Evolutionary conservation across 2,329 filamentous ascomycete genomes (phyloP).

Genomic region (Periconia digitata): DNA sequence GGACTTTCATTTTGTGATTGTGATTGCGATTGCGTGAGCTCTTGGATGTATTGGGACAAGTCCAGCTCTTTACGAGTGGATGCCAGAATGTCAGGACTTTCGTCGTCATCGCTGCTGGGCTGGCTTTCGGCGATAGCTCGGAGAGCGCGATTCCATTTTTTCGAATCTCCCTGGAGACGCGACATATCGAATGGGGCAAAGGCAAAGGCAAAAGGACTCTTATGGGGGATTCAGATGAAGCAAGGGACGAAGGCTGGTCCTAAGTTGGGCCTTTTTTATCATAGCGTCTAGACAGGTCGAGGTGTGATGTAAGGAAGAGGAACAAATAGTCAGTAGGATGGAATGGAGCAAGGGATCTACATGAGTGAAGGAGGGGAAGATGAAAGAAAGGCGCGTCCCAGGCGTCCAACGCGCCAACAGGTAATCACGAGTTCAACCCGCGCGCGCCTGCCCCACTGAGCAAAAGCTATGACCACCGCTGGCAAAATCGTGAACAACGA

Average conservation of each 20-base stretch:
- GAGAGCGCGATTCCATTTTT: constrained; percentile 19
- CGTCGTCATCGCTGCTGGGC: constrained; percentile 39
- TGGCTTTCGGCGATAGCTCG: constrained; percentile 31
- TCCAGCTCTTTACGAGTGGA: constrained; percentile 34
- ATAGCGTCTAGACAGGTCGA: not conserved
- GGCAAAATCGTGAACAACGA: constrained; percentile 8
- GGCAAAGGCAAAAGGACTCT: not conserved
- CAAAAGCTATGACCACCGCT: constrained; percentile 14
- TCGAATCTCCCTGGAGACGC: constrained; percentile 12
- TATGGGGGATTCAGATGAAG: not conserved
- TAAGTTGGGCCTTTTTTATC: not conserved
- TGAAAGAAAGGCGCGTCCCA: not conserved
- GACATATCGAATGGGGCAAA: constrained; percentile 14
- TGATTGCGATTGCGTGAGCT: constrained; percentile 27
- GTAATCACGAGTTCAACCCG: constrained; percentile 25
- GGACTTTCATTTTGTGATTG: constrained; percentile 21
- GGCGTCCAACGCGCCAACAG: constrained; percentile 20
- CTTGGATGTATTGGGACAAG: constrained; percentile 39
- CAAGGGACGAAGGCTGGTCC: not conserved
- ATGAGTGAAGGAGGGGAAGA: not conserved
- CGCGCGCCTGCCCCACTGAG: constrained; percentile 16
- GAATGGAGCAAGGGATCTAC: not conserved
- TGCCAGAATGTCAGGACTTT: constrained; percentile 47
- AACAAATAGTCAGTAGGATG: not conserved
- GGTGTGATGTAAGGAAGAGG: too few species aligned